Conservation (phyloP, 1,284 basidiomycete species). For the Cutaneotrichosporon sp. region DNA sequence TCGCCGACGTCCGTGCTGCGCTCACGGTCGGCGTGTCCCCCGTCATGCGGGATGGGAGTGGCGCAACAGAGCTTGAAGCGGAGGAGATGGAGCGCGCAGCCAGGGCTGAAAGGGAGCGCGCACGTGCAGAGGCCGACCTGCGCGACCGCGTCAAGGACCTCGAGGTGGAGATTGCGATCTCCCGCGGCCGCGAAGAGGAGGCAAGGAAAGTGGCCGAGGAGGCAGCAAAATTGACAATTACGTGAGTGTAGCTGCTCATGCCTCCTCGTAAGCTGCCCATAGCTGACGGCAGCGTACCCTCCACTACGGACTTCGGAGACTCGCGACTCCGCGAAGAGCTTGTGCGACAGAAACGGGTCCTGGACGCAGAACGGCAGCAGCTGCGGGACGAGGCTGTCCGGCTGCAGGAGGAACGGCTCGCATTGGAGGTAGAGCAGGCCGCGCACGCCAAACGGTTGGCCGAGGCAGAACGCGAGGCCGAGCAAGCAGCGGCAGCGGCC, state of each 20-base stretch:
- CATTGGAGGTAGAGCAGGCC: conserved; percentile 59
- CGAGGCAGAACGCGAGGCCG: not conserved
- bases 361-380: conserved; percentile 63
- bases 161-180: conserved; percentile 41
- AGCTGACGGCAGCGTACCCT: conserved; percentile 8
- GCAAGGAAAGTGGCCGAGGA: conserved; percentile 36
- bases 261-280: too few species aligned
- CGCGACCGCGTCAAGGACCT: conserved; percentile 43
- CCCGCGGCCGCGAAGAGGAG: conserved; percentile 34
- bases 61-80: conserved; percentile 6
- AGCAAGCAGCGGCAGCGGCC: not conserved
- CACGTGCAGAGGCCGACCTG: conserved; percentile 28
- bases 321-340: conserved; percentile 23
- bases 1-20: conserved; percentile 27
- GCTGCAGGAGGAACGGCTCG: conserved; percentile 59
- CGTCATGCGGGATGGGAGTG: conserved; percentile 6
- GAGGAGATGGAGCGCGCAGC: conserved; percentile 30
- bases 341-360: conserved; percentile 38
- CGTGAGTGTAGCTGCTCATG: conserved; percentile 20
- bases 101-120: conserved; percentile 27
- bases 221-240: conserved; percentile 28
- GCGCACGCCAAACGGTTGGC: conserved; percentile 56
- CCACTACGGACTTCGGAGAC: conserved; percentile 22
- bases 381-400: conserved; percentile 62
- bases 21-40: conserved; percentile 15